Percentiles rank a stretch among this genome's conserved stretches.
phyloP scores from a whole-genome alignment of 345 rosid species.

The Laguncularia racemosa region DNA sequence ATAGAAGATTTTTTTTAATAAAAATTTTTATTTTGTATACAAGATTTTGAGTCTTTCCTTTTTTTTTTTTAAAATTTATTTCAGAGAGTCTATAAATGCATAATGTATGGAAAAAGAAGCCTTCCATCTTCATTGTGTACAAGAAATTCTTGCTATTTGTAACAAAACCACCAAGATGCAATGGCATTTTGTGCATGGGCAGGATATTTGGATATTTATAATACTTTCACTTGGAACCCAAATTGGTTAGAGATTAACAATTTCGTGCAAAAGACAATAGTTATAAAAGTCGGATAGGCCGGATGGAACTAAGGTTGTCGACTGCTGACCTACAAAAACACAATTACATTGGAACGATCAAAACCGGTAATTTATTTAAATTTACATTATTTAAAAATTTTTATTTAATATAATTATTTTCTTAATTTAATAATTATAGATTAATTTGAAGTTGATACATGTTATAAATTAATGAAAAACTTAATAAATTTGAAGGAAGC shows the following conservation, averaged over 20 bases:
- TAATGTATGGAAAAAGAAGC: background rate
- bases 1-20: too few species aligned
- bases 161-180: constrained; percentile 14
- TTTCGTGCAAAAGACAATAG: background rate
- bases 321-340: background rate
- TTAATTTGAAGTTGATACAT: too few species aligned
- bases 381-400: background rate
- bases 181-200: constrained; percentile 10
- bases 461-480: too few species aligned
- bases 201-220: constrained; percentile 5
- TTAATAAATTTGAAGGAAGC: too few species aligned
- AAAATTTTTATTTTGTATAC: background rate
- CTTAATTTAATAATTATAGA: too few species aligned
- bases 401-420: too few species aligned
- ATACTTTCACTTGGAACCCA: constrained; percentile 12
- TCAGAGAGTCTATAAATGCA: background rate
- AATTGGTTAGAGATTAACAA: constrained; percentile 10
- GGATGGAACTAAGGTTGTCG: background rate
- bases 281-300: background rate
- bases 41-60: background rate
- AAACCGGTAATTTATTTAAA: background rate
- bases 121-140: background rate
- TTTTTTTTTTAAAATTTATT: too few species aligned
- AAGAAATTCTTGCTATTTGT: background rate
- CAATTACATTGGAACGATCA: background rate